Percentiles rank a stretch among this genome's conserved stretches.
Conservation (phyloP, 1,139 yeast genomes). For the Pneumocystis carinii region DNA sequence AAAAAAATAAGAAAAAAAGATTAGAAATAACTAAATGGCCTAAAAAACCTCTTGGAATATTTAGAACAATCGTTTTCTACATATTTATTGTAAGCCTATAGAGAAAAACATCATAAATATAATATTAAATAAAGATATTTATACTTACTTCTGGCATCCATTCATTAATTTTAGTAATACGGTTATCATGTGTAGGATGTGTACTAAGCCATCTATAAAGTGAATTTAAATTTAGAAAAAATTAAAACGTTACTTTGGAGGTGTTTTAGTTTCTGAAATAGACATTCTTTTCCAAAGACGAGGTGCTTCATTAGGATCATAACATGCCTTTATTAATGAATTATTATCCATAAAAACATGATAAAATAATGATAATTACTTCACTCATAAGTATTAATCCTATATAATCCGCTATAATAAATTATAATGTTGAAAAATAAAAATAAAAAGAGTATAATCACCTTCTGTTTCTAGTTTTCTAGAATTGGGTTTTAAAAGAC, state of each 20-base stretch:
- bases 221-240: background rate
- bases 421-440: background rate
- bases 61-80: background rate
- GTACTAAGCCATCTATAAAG: constrained; percentile 44
- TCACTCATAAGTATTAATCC: constrained; percentile 80
- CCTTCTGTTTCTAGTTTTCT: constrained; percentile 80
- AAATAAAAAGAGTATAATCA: background rate
- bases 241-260: constrained; percentile 10
- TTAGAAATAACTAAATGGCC: background rate
- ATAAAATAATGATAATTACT: background rate
- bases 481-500: constrained; percentile 67
- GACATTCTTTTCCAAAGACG: constrained; percentile 75
- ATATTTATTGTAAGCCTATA: constrained; percentile 3
- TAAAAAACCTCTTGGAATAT: background rate
- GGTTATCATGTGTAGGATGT: constrained; percentile 69
- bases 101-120: constrained; percentile 2
- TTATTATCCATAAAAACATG: background rate
- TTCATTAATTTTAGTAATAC: constrained; percentile 50
- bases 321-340: constrained; percentile 44
- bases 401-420: constrained; percentile 56
- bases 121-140: background rate
- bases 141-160: constrained; percentile 56
- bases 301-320: constrained; percentile 56
- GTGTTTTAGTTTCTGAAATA: constrained; percentile 31
- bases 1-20: background rate